Conservation (phyloP, 352 stramenopile genomes). For the Globisporangium yorkense region DNA sequence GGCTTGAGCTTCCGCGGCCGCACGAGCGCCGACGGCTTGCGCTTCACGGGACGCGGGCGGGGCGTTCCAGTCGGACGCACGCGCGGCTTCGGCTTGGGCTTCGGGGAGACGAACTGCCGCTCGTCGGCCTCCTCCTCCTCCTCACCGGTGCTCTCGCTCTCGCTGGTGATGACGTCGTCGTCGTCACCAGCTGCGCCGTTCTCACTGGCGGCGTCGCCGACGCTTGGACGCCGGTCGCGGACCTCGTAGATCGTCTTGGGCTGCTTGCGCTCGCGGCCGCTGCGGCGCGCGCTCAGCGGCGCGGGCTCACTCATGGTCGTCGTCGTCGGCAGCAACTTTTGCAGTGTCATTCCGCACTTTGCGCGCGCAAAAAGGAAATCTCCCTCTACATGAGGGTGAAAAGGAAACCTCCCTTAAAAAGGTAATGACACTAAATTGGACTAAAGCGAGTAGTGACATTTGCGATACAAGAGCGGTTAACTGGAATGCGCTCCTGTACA, state of each 20-base stretch:
- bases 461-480: background rate
- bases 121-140: conserved; percentile 15
- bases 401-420: background rate
- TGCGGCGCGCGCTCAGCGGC: conserved; percentile 41
- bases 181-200: conserved; percentile 16
- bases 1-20: conserved; percentile 27
- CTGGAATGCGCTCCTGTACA: background rate
- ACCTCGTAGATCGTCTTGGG: conserved; percentile 71
- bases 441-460: background rate
- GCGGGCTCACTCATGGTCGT: conserved; percentile 4
- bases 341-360: background rate
- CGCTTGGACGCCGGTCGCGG: conserved; percentile 31
- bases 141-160: conserved; percentile 15
- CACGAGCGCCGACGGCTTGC: conserved; percentile 12
- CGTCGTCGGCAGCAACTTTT: background rate
- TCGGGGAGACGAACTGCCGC: conserved; percentile 13
- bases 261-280: conserved; percentile 55
- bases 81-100: conserved; percentile 5
- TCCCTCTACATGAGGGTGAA: background rate
- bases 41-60: conserved; percentile 7
- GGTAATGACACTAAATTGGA: background rate
- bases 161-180: conserved; percentile 15
- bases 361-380: background rate
- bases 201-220: conserved; percentile 12
- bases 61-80: background rate